Conservation (phyloP, 257 asterid genomes). For the Nicotiana obtusifolia region DNA sequence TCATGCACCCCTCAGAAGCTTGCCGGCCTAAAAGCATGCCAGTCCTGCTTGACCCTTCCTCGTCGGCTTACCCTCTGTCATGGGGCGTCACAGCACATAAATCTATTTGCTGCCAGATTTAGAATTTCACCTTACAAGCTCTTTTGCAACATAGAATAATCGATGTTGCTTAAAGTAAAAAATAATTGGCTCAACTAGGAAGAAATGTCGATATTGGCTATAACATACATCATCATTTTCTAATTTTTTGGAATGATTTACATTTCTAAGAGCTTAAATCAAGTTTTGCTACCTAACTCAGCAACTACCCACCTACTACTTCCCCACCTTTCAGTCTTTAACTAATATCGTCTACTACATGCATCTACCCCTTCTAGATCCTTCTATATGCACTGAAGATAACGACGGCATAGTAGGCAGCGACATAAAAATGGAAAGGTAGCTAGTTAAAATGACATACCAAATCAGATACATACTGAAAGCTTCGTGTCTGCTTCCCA, state of each 20-base stretch:
- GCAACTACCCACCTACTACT: background rate
- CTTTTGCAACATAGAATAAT: background rate
- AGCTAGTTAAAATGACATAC: conserved; percentile 29
- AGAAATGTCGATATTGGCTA: background rate
- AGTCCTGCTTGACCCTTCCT: no score
- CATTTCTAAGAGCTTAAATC: background rate
- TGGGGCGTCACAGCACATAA: no score
- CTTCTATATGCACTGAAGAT: background rate
- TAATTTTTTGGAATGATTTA: background rate
- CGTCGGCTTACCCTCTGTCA: no score
- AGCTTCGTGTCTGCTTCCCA: conserved; percentile 93
- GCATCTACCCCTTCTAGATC: background rate
- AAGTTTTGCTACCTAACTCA: background rate
- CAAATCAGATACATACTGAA: conserved; percentile 91
- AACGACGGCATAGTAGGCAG: background rate
- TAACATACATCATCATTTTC: background rate
- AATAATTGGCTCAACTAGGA: background rate
- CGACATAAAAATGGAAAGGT: background rate
- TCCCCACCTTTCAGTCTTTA: background rate
- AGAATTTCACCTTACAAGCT: background rate
- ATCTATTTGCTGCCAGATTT: background rate
- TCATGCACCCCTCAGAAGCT: no score
- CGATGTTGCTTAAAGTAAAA: background rate
- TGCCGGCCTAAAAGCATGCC: no score
- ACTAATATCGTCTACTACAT: background rate